phyloP scores from a whole-genome alignment of 768 basidiomycete species.

The Leccinellum luteum region DNA sequence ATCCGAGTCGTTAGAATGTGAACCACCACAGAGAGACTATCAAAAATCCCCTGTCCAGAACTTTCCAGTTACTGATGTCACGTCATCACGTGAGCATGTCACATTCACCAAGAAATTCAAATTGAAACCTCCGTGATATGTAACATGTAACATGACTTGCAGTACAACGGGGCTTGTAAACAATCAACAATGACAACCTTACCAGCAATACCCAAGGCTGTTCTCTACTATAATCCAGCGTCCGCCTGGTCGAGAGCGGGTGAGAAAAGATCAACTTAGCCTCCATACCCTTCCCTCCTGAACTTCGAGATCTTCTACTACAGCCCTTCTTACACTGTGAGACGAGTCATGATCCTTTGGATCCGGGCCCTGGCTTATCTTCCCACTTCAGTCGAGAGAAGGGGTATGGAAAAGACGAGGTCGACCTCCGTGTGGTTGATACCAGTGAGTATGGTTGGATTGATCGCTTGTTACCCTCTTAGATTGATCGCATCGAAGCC shows the following conservation, averaged over 20 bases:
- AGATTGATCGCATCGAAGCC: constrained; percentile 41
- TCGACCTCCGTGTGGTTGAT: constrained; percentile 68
- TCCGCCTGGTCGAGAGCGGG: constrained; percentile 68
- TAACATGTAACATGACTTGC: not conserved
- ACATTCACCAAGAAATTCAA: not conserved
- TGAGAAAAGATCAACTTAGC: constrained; percentile 28
- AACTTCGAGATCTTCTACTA: constrained; percentile 1
- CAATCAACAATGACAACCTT: not conserved
- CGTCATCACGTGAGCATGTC: constrained; percentile 10
- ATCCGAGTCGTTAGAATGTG: constrained; percentile 13
- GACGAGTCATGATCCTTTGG: constrained; percentile 11
- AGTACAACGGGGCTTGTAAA: not conserved
- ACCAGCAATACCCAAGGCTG: constrained; percentile 62
- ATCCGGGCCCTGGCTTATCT: not conserved
- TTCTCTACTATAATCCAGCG: constrained; percentile 63
- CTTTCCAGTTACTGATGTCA: constrained; percentile 27
- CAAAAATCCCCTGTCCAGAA: constrained; percentile 20
- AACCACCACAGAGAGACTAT: not conserved
- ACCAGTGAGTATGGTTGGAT: constrained; percentile 39
- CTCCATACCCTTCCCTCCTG: not conserved
- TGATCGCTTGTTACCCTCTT: not conserved
- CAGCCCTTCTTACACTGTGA: constrained; percentile 59
- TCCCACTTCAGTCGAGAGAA: constrained; percentile 58
- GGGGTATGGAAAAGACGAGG: constrained; percentile 77
- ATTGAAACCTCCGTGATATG: too few species aligned